Evolutionary conservation across 2,329 filamentous ascomycete species (phyloP).

Genomic region (Pleurostoma richardsiae): DNA sequence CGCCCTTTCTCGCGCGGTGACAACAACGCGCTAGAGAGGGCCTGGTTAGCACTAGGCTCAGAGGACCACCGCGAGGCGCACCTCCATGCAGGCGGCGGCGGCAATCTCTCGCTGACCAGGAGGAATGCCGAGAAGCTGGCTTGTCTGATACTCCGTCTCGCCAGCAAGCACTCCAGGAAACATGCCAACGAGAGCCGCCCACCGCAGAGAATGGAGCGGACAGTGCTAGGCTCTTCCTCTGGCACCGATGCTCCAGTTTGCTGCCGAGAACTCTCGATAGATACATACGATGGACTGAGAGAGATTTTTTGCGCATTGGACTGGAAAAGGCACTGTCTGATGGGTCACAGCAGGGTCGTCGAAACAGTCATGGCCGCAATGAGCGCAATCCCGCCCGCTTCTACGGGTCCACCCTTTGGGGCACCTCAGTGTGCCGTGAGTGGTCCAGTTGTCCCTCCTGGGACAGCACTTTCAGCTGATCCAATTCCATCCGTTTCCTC

Average conservation of each 20-base stretch:
- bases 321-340: slow-evolving; percentile 29
- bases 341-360: slow-evolving; percentile 38
- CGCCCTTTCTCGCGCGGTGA: slow-evolving; percentile 76
- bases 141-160: slow-evolving; percentile 36
- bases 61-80: slow-evolving; percentile 44
- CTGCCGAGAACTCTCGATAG: slow-evolving; percentile 40
- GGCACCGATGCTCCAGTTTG: slow-evolving; percentile 33
- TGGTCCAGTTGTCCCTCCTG: too few relatives aligned
- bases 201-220: slow-evolving; percentile 13
- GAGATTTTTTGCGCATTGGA: slow-evolving; percentile 44
- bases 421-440: too few relatives aligned
- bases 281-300: slow-evolving; percentile 42
- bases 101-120: slow-evolving; percentile 24
- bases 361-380: slow-evolving; percentile 36
- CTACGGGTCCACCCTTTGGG: too few relatives aligned
- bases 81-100: slow-evolving; percentile 26
- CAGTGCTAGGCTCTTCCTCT: slow-evolving; percentile 13
- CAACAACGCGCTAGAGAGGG: slow-evolving; percentile 72
- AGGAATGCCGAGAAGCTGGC: slow-evolving; percentile 28
- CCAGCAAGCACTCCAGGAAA: slow-evolving; percentile 39
- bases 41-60: slow-evolving; percentile 62
- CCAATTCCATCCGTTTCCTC: too few relatives aligned
- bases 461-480: too few relatives aligned
- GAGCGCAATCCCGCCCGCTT: not conserved
- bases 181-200: slow-evolving; percentile 32